Evolutionary conservation across 129 eudicot genomes (phyloP).

Genomic region (Chrysanthemum seticuspe): DNA sequence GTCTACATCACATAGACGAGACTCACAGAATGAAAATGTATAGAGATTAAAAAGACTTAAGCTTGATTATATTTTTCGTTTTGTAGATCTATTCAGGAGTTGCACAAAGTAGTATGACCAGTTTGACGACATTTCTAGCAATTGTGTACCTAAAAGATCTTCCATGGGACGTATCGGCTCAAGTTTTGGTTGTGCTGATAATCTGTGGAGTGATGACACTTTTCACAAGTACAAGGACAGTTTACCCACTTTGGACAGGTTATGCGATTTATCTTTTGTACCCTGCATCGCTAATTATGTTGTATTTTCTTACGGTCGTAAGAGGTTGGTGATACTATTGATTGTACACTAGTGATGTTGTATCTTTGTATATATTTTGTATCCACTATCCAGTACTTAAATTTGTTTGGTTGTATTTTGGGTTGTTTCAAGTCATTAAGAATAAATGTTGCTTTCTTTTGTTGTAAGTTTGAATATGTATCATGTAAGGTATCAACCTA

Average conservation of each 20-base stretch:
- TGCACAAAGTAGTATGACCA: constrained; percentile 50
- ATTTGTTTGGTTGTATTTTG: background rate
- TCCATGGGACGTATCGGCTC: constrained; percentile 57
- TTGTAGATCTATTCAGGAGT: constrained; percentile 54
- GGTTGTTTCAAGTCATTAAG: background rate
- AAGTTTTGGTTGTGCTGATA: constrained; percentile 49
- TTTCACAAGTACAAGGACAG: constrained; percentile 39
- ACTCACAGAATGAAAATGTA: background rate
- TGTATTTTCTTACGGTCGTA: constrained; percentile 42
- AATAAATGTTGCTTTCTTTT: no score
- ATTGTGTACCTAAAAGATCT: constrained; percentile 48
- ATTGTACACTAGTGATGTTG: no score
- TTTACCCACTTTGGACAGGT: constrained; percentile 59
- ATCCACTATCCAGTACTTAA: no score
- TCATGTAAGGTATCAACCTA: no score
- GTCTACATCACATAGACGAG: background rate
- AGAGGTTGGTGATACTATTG: constrained; percentile 26
- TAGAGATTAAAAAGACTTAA: background rate
- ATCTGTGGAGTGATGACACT: constrained; percentile 47
- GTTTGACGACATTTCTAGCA: constrained; percentile 41
- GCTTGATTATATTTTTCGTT: background rate
- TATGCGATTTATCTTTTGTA: constrained; percentile 40
- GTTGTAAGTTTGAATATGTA: no score
- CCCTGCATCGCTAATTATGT: constrained; percentile 47
- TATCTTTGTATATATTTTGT: no score